Base-by-base conservation (phyloP, 345 rosid genomes). In the Pistacia integerrima region DNA sequence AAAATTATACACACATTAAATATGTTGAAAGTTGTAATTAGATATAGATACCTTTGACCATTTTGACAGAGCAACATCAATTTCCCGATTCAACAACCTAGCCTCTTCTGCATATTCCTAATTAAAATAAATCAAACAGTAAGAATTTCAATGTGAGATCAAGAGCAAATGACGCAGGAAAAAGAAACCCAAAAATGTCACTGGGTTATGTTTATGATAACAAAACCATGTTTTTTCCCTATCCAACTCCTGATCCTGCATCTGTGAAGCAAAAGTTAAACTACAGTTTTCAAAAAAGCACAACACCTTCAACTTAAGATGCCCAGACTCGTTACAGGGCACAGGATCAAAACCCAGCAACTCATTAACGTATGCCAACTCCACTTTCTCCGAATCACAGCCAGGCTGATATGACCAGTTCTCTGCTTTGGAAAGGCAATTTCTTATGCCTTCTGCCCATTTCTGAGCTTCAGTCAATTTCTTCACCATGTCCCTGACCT, bases 101-200 rank as follows among this genome's bases (percentile, higher is more conserved):
- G 94, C 96, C 80, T 87, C 90, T 74, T 86, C 94, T 66, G 87
- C 93, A 79, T 76, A 82, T 67, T 85, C 85, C 99, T 95, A 82
- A 48, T 83, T 11, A 54, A 78, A 76, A 74, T 38, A 22, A 61
- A 65, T 36, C 18, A 79, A 59, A 75, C 49, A 77, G 54, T 75
- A 62, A 69, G 66, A 67, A 64, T 67, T 36, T 64, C 17, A 63
- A 67, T 68, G 48, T 51, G 72, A 12, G 67, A 51, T 22, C 67
- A 76, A 67, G 48, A 20, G 67, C 13, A 60, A 18, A 60, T 44
- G 41, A 60, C 16, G 57, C 41, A 61, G 64, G n/a, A 70, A 48
- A 14, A 54, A 33, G 46, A 61, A 5, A 1, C 62, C 16, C 18
- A 62, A 72, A 71, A 44, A 28, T 20, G 18, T 28, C 54, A 52